These are phyloP conservation scores for Hanseniaspora vineae DNA, from an alignment of 805 yeast genomes.

Conservation along the genomic window DNA sequence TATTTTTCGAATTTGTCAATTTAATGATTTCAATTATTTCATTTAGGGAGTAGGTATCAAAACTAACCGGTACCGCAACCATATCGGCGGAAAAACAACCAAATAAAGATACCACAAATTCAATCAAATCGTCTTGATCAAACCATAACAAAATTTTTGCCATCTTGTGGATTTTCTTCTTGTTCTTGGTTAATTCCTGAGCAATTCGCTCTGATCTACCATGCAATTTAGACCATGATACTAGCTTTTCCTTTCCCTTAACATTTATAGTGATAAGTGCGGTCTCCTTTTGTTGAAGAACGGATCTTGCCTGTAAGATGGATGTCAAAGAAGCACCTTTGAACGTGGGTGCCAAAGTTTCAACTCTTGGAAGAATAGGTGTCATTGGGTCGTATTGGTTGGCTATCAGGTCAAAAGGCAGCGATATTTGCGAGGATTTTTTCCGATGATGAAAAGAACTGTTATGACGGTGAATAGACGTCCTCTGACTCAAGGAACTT, in stretches of 20 bases:
- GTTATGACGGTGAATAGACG: not conserved
- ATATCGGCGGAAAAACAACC: slow-evolving; percentile 92
- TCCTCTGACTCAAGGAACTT: not conserved
- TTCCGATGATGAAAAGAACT: not conserved
- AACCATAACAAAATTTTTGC: slow-evolving; percentile 79
- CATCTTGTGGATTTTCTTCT: slow-evolving; percentile 49
- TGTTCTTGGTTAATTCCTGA: slow-evolving; percentile 41
- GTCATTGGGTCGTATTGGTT: slow-evolving; percentile 20
- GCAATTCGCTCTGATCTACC: slow-evolving; percentile 79
- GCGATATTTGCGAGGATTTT: slow-evolving; percentile 10
- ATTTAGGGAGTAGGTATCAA: slow-evolving; percentile 44
- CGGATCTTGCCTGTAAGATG: slow-evolving; percentile 62
- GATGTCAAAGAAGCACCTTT: slow-evolving; percentile 46
- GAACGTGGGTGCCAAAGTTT: slow-evolving; percentile 26
- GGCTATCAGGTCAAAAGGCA: slow-evolving; percentile 19
- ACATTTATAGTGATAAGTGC: slow-evolving; percentile 65
- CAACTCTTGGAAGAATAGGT: slow-evolving; percentile 31
- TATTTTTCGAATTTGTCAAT: slow-evolving; percentile 62
- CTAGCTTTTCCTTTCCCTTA: slow-evolving; percentile 70
- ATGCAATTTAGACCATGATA: slow-evolving; percentile 85
- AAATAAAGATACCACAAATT: slow-evolving; percentile 71
- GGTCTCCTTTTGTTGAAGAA: slow-evolving; percentile 45
- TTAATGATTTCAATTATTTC: slow-evolving; percentile 65
- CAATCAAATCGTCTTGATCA: slow-evolving; percentile 71
- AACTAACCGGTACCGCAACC: slow-evolving; percentile 86